Evolutionary conservation across 2,329 filamentous ascomycete genomes (phyloP).

Genomic region (Taxawa tesnikishii): DNA sequence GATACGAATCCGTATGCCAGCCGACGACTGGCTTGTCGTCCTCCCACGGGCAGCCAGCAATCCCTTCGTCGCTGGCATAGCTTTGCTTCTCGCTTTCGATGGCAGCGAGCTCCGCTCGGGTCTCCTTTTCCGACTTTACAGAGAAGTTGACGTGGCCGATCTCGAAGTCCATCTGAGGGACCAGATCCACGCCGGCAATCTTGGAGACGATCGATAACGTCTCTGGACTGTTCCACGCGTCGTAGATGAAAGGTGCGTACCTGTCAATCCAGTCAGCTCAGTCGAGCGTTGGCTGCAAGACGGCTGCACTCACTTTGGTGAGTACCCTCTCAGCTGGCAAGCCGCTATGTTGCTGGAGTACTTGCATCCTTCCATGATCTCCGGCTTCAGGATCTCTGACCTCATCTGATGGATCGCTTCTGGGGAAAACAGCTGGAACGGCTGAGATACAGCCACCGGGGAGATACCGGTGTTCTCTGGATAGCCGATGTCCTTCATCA

Average conservation of each 20-base stretch:
- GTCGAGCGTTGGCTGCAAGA: background rate
- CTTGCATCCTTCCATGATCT: conserved; percentile 44
- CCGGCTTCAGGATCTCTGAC: conserved; percentile 45
- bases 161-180: conserved; percentile 45
- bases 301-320: conserved; percentile 37
- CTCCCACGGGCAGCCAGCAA: conserved; percentile 29
- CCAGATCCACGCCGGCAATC: conserved; percentile 45
- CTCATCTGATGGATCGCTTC: conserved; percentile 52
- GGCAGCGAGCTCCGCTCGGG: conserved; percentile 28
- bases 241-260: conserved; percentile 53
- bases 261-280: conserved; percentile 17
- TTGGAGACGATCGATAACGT: conserved; percentile 42
- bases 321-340: conserved; percentile 44
- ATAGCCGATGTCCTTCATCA: conserved; percentile 51
- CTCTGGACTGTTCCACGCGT: conserved; percentile 46
- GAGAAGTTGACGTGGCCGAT: conserved; percentile 48
- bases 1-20: conserved; percentile 55
- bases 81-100: conserved; percentile 24
- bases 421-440: conserved; percentile 50
- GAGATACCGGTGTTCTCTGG: conserved; percentile 46
- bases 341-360: conserved; percentile 48
- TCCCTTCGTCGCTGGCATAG: conserved; percentile 28
- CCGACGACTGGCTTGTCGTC: conserved; percentile 44
- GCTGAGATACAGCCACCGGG: conserved; percentile 50
- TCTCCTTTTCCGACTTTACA: conserved; percentile 35